These are phyloP conservation scores for Russula sp. DNA, from an alignment of 768 basidiomycete species.

Conservation along the genomic window DNA sequence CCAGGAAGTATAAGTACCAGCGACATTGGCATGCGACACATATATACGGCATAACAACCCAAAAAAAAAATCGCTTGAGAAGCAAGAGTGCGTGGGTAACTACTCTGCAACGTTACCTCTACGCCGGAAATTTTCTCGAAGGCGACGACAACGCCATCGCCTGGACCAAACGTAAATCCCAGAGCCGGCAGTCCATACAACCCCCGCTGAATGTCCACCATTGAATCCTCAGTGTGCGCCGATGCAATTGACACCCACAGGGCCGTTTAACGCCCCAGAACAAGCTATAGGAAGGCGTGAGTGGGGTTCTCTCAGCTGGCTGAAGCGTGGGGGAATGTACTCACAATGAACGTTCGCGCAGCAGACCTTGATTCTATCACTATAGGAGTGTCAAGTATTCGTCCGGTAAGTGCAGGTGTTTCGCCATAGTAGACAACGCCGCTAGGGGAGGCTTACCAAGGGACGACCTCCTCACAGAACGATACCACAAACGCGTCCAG, in stretches of 20 bases:
- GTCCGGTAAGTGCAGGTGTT: not conserved
- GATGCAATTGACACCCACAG: slow-evolving; percentile 2
- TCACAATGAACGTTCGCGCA: not conserved
- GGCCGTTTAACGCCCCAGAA: not conserved
- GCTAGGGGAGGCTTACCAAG: not conserved
- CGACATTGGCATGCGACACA: not conserved
- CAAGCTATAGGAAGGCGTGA: not conserved
- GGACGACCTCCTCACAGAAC: not conserved
- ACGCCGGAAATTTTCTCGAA: not conserved
- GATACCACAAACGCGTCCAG: not conserved
- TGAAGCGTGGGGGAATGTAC: not conserved
- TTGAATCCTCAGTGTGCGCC: not conserved
- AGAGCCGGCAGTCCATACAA: not conserved
- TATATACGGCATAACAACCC: not conserved
- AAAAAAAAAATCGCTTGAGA: not conserved
- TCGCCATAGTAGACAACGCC: not conserved
- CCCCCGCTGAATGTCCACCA: not conserved
- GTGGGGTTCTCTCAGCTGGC: not conserved
- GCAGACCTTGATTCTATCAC: not conserved
- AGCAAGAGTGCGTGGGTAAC: not conserved
- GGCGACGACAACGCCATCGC: not conserved
- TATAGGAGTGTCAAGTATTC: not conserved
- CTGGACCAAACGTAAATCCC: not conserved
- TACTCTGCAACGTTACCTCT: not conserved
- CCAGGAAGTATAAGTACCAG: not conserved